Conservation (phyloP, 202 grass and related monocot genomes). For the Saccharum hybrid region DNA sequence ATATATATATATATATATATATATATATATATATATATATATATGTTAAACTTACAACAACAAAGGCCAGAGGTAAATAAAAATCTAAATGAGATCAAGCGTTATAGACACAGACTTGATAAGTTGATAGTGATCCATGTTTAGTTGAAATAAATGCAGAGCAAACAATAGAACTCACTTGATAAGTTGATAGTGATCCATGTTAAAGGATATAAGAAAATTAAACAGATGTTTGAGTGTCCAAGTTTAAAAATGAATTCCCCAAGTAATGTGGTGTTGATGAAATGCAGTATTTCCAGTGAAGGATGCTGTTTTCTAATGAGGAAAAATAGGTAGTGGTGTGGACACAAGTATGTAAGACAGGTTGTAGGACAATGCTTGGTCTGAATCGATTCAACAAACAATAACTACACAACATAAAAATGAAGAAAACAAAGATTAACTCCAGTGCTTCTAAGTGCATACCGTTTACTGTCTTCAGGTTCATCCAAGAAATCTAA, state of each 20-base stretch:
- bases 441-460: neutral
- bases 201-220: neutral
- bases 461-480: slow-evolving; percentile 71
- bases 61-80: neutral
- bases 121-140: neutral
- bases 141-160: slow-evolving; percentile 7
- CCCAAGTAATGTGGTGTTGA: neutral
- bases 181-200: neutral
- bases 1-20: too few species aligned
- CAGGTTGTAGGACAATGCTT: neutral
- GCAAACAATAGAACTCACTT: neutral
- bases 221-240: neutral
- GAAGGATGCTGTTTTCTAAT: neutral
- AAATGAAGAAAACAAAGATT: slow-evolving; percentile 5
- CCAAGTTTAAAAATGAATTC: neutral
- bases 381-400: neutral
- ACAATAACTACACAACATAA: slow-evolving; percentile 14
- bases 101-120: neutral
- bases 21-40: too few species aligned
- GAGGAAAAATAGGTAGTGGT: neutral
- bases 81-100: neutral
- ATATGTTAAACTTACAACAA: neutral
- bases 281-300: neutral
- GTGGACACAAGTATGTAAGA: neutral
- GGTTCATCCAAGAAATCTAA: slow-evolving; percentile 96